phyloP scores from a whole-genome alignment of 805 yeast genomes.

The Teunomyces barrocoloradensis region DNA sequence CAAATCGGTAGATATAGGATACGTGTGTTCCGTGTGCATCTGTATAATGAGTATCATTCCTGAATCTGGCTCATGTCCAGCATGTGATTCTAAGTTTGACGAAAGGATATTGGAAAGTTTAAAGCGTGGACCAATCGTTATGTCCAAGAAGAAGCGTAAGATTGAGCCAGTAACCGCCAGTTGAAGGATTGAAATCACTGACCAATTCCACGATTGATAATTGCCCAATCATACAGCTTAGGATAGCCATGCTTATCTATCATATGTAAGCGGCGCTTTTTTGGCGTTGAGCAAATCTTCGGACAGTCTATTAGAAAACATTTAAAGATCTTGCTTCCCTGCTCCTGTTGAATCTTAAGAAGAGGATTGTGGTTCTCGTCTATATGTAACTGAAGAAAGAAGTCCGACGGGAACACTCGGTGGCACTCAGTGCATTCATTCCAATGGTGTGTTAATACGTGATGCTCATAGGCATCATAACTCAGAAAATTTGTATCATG shows the following conservation, averaged over 20 bases:
- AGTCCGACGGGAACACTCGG: constrained; percentile 42
- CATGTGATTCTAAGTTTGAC: constrained; percentile 80
- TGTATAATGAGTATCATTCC: constrained; percentile 77
- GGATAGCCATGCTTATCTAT: constrained; percentile 53
- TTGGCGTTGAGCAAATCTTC: constrained; percentile 34
- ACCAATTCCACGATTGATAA: constrained; percentile 27
- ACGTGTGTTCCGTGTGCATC: constrained; percentile 90
- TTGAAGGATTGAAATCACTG: not conserved
- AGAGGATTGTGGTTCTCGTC: constrained; percentile 55
- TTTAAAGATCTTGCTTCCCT: constrained; percentile 39
- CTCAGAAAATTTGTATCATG: not conserved
- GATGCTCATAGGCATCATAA: constrained; percentile 6
- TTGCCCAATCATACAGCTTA: constrained; percentile 25
- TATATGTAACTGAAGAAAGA: constrained; percentile 46
- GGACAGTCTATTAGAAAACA: constrained; percentile 47
- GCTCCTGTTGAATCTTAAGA: constrained; percentile 27
- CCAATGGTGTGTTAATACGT: constrained; percentile 5
- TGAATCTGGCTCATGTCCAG: constrained; percentile 68
- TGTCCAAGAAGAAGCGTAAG: constrained; percentile 36
- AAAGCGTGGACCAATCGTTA: constrained; percentile 58
- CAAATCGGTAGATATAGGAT: constrained; percentile 89
- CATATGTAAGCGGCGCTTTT: constrained; percentile 47
- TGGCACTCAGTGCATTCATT: constrained; percentile 31
- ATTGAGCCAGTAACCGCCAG: not conserved
- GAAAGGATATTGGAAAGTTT: constrained; percentile 55